phyloP scores from a whole-genome alignment of 192 early-diverging fungal species.

The Borealophlyctis nickersoniae region DNA sequence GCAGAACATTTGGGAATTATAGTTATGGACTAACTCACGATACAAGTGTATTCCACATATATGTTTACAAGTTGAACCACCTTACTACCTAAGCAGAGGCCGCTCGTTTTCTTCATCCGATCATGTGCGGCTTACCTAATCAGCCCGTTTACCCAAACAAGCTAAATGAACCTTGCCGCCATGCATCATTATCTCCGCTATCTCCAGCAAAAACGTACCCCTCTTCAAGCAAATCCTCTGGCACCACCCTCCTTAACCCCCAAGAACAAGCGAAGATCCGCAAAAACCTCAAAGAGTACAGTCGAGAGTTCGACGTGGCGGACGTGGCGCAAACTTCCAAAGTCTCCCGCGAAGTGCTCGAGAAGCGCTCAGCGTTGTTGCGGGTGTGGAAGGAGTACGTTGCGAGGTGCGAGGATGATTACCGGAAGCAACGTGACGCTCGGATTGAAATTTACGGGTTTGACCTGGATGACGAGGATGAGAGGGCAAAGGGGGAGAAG shows the following conservation, averaged over 20 bases:
- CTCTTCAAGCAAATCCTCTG: constrained; percentile 92
- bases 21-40: too few species aligned
- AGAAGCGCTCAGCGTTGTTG: constrained; percentile 68
- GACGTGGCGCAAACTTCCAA: constrained; percentile 73
- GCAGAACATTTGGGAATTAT: too few species aligned
- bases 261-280: constrained; percentile 82
- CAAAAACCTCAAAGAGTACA: constrained; percentile 90
- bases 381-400: constrained; percentile 86
- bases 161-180: too few species aligned
- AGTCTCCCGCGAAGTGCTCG: constrained; percentile 71
- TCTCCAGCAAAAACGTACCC: constrained; percentile 72
- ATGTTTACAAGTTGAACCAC: too few species aligned
- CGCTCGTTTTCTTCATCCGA: too few species aligned
- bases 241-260: constrained; percentile 76
- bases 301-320: constrained; percentile 83
- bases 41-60: too few species aligned
- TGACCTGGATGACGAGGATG: constrained; percentile 45
- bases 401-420: constrained; percentile 54
- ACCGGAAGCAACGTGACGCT: constrained; percentile 55
- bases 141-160: too few species aligned
- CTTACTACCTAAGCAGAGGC: too few species aligned
- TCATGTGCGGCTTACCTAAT: too few species aligned
- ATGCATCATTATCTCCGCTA: too few species aligned
- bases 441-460: constrained; percentile 53
- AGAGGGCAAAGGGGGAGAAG: constrained; percentile 62